Evolutionary conservation across 2,329 filamentous ascomycete genomes (phyloP), one percentile per base, ranked within the genome.

Genomic region (Stagonosporopsis vannaccii): DNA sequence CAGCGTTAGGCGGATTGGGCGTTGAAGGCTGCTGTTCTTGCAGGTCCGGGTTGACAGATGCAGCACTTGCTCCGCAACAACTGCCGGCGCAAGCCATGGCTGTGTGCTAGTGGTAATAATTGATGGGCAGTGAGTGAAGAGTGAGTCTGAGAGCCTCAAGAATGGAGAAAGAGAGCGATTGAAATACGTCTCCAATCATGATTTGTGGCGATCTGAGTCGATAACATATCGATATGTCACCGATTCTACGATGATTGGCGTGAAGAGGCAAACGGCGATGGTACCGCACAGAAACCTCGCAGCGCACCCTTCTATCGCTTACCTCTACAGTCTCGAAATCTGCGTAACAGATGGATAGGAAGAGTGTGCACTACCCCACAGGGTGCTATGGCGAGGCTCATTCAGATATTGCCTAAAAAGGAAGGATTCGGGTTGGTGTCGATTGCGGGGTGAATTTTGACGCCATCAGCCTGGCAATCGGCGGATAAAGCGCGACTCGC

Each of bases 201-300:
- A 42, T 17, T 22, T 36, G 15, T 36, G 25, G 25, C 20, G 15
- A 35, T 23, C 30, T 13, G 36, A 41, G 7, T 26, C 19, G 41
- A 48, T 56, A 45, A 43, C 49, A 57, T 37, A 44, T 60, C 58
- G 54, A 62, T 60, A 60, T 62, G 54, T 62, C 55, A 58, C 50
- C 55, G 33, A 20, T 39, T 41, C 42, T 25, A 39, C 20, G 30
- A n/a, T 32, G 35, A 36, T 49, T 50, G 50, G 53, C 53, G 22
- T 20, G 22, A 7, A 23, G 11, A 20, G 13, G 13, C 11, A 3
- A 25, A 47, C 37, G 33, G 49, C n/a, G 26, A 12, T 25, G 23
- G 23, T 23, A 13, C n/a, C 19, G 20, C 37, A 20, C 12, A 45
- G 2, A 17, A 1, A 33, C 11, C 32, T 30, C 17, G 13, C 36